phyloP scores from a whole-genome alignment of 2,329 filamentous ascomycete genomes.

The Nannizzia gypsea region DNA sequence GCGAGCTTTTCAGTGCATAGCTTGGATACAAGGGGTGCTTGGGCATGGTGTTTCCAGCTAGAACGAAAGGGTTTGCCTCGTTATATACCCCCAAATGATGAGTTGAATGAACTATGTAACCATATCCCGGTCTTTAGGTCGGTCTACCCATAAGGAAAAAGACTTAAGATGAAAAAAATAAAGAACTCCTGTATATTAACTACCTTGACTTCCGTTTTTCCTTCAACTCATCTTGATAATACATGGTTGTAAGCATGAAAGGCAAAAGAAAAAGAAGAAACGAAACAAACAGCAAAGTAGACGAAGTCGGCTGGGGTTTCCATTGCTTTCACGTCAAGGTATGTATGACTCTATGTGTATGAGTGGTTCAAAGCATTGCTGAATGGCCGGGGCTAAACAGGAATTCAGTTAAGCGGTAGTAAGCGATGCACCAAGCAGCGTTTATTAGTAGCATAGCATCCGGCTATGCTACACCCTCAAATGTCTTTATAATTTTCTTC shows the following conservation, averaged over 20 bases:
- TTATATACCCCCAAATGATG: not conserved
- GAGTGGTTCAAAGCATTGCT: not conserved
- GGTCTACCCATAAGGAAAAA: not conserved
- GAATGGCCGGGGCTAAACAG: not conserved
- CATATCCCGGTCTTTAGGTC: too few species aligned
- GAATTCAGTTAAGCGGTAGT: not conserved
- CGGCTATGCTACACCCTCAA: constrained; percentile 1
- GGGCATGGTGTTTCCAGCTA: not conserved
- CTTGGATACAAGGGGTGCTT: not conserved
- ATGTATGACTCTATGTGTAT: constrained; percentile 4
- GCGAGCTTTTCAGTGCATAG: not conserved
- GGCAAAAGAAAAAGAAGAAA: not conserved
- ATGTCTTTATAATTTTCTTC: constrained; percentile 5
- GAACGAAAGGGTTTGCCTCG: not conserved
- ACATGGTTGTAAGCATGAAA: not conserved
- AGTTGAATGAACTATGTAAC: not conserved
- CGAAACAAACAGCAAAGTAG: not conserved
- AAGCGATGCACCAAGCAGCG: not conserved
- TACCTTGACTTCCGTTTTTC: not conserved
- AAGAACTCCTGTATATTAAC: constrained; percentile 4
- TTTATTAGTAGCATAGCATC: not conserved
- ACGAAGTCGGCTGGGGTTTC: not conserved
- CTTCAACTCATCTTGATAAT: constrained; percentile 3
- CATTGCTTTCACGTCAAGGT: constrained; percentile 2
- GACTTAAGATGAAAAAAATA: not conserved